Base-by-base conservation (phyloP, 2,329 filamentous ascomycete genomes). In the Epicoccum sorghinum region DNA sequence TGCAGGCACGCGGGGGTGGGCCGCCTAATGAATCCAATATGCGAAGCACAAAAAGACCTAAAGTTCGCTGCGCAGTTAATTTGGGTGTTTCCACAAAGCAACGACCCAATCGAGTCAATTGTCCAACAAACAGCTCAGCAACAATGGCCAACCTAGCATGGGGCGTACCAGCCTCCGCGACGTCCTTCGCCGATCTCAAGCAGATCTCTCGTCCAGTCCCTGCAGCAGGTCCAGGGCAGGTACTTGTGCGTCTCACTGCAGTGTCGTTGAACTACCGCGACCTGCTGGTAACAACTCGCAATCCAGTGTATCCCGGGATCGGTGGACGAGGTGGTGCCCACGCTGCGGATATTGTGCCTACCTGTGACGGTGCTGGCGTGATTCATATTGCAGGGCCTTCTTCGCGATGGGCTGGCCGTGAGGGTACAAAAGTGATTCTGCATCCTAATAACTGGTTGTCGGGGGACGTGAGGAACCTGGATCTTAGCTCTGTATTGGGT, bases 241-340 rank as follows among this genome's bases (percentile, higher is more conserved):
- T 68, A 6, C 47, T 67, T 7, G 35, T 67, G 35, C 54, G 49
- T 10, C 55, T 70, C 22, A 66, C 57, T 14, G 66, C 67, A 23
- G 61, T 57, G 6, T 58, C 65, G 14, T 58, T 68, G n/a, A 70
- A 70, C 32, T 69, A 57, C 42, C 59, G 67, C 40, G 67, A 69
- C 38, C 23, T 66, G 25, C 54, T 63, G 9, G 23, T 63, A 13
- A 35, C 38, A 14, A 58, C 45, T 8, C 61, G 49, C 24, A 56
- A 60, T 7, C 54, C 53, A 4, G 41, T 50, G 27, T 64, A 66
- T 24, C 56, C 65, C 30, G 53, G 43, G 7, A 45, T 45, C 14
- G 42, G 27, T 5, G 32, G 32, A 7, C 22, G 33, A 22, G 32
- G 39, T 3, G 47, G 59, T 9, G 30, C 48, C 40, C 57, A 64